Base-by-base conservation (phyloP, 345 rosid species). In the Psidium friedrichsthalianum region DNA sequence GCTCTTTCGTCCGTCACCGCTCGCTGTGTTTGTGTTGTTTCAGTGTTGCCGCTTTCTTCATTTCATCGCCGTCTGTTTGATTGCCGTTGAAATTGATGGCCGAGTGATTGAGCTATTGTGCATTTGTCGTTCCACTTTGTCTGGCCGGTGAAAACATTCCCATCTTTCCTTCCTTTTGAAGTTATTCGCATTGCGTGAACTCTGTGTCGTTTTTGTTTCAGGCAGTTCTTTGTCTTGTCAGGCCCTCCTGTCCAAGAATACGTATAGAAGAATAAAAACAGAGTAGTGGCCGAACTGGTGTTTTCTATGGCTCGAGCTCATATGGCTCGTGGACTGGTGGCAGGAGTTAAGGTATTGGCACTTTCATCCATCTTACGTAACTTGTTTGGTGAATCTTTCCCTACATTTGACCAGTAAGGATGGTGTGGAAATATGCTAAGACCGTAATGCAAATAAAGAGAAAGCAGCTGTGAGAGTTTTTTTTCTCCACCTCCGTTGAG, bases 311-410 rank as follows among this genome's bases (percentile, higher is more conserved):
- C 82, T 97, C 88, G 95, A 96, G 89, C 96, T 96, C 82, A 91
- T 96, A n/a, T 95, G 98, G 99, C 88, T 97, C 0, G 89, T 94
- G 82, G 99, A 97, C 90, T 97, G 99, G 99, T 97, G 98, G 99
- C 98, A 8, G 93, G 93, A 82, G 92, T 96, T 15, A 93, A 96
- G 99, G 99, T 95, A 87, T 56, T 25, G 82, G 54, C 47, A 6
- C 53, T 42, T 82, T 40, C 69, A 16, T 47, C 56, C 12, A 32
- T 49, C 83, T 55, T 5, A 14, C 36, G 80, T 85, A 22, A 53
- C 59, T 56, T 61, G 56, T 61, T 29, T 83, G 11, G 49, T 85
- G 42, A 56, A 27, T 84, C 53, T 61, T 61, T 55, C 56, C 55
- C 11, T 81, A 47, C n/a, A n/a, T n/a, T 27, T 82, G 56, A 49